Evolutionary conservation across 2,329 filamentous ascomycete genomes (phyloP).

Genomic region (Lomentospora prolificans): DNA sequence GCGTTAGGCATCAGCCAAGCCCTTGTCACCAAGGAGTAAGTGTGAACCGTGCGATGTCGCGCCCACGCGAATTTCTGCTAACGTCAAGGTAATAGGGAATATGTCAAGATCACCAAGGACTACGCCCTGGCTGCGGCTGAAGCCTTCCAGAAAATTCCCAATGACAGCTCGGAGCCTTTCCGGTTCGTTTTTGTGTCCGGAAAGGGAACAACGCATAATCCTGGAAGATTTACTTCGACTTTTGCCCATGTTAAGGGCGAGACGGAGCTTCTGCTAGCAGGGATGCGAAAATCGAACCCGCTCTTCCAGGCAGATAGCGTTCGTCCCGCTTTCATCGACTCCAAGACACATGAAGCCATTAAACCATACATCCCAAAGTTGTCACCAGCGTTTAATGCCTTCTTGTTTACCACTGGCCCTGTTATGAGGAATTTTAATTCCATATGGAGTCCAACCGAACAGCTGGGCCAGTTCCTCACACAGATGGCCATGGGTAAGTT

Average conservation of each 20-base stretch:
- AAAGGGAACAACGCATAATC: constrained; percentile 46
- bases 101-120: constrained; percentile 57
- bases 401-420: too few relatives aligned
- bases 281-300: constrained; percentile 32
- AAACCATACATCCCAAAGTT: not conserved
- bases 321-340: constrained; percentile 52
- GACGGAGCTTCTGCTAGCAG: constrained; percentile 49
- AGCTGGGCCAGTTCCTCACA: not conserved
- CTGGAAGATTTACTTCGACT: constrained; percentile 42
- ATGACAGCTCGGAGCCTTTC: constrained; percentile 38
- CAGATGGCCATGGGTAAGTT: not conserved
- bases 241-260: constrained; percentile 60
- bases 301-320: constrained; percentile 45
- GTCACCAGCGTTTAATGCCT: too few relatives aligned
- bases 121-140: constrained; percentile 55
- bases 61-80: not conserved
- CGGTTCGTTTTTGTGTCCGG: constrained; percentile 66
- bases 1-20: constrained; percentile 57
- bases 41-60: constrained; percentile 8
- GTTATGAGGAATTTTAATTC: not conserved
- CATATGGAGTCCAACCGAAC: not conserved
- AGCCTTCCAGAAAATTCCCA: constrained; percentile 42
- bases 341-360: constrained; percentile 13
- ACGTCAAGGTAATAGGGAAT: constrained; percentile 34
- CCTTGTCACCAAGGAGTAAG: constrained; percentile 48